These are phyloP conservation scores for Geranium rotundifolium DNA, from an alignment of 345 rosid genomes.

Conservation along the genomic window DNA sequence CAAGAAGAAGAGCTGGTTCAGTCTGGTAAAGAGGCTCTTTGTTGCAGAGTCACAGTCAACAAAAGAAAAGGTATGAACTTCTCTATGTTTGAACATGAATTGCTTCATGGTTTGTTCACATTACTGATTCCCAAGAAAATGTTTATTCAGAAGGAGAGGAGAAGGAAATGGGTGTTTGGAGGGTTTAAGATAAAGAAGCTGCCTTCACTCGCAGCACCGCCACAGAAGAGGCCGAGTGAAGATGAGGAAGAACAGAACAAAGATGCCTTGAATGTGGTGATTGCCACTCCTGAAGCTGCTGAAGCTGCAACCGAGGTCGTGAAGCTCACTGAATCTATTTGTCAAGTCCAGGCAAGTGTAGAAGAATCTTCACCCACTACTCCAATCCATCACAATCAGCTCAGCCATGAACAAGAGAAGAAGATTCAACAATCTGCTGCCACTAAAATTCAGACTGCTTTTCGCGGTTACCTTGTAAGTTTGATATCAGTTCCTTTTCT, in stretches of 20 bases:
- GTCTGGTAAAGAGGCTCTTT: constrained; percentile 55
- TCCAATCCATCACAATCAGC: not conserved
- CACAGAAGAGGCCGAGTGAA: constrained; percentile 10
- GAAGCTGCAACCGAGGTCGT: constrained; percentile 51
- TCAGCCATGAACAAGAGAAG: constrained; percentile 10
- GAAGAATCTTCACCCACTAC: not conserved
- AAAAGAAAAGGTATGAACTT: constrained; percentile 72
- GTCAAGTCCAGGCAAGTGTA: constrained; percentile 1
- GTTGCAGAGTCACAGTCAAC: constrained; percentile 35
- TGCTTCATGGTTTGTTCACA: not conserved
- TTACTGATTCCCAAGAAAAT: not conserved
- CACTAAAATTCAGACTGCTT: constrained; percentile 54
- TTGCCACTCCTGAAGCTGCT: constrained; percentile 45
- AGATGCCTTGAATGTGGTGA: constrained; percentile 33
- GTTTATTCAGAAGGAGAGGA: constrained; percentile 40
- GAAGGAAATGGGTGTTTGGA: constrained; percentile 66
- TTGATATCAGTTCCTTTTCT: constrained; percentile 2
- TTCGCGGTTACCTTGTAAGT: constrained; percentile 73
- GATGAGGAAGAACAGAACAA: constrained; percentile 30
- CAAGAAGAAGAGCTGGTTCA: constrained; percentile 69
- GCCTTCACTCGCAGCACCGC: constrained; percentile 40
- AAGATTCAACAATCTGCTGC: constrained; percentile 36
- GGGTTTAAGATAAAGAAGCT: constrained; percentile 37
- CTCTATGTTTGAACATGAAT: constrained; percentile 4
- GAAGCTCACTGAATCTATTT: constrained; percentile 17